Conservation (phyloP, 805 yeast genomes). For the Candida ficus region DNA sequence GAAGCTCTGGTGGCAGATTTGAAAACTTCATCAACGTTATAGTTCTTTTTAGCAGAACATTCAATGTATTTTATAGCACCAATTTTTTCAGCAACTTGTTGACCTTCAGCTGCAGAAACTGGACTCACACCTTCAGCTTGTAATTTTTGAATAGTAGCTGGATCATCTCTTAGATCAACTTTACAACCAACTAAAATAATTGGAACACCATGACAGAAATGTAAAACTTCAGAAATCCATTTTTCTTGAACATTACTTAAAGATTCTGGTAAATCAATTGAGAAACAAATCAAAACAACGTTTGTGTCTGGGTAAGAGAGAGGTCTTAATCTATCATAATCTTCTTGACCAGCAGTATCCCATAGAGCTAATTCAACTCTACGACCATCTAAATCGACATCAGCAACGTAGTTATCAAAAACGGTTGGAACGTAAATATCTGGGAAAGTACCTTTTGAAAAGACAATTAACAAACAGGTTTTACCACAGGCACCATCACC, state of each 20-base stretch:
- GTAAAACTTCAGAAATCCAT: conserved; percentile 91
- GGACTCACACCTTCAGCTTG: conserved; percentile 75
- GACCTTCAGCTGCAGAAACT: conserved; percentile 77
- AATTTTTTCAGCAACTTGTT: conserved; percentile 80
- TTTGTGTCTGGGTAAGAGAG: conserved; percentile 89
- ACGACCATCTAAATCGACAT: conserved; percentile 87
- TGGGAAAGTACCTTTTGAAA: conserved; percentile 86
- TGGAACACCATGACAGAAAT: conserved; percentile 92
- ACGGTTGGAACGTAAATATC: conserved; percentile 95
- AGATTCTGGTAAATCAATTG: conserved; percentile 87
- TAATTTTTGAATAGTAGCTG: conserved; percentile 67
- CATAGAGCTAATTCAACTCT: conserved; percentile 90
- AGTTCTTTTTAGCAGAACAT: conserved; percentile 89
- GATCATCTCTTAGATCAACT: conserved; percentile 82
- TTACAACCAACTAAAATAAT: conserved; percentile 91
- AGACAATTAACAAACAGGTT: conserved; percentile 83
- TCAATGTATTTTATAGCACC: conserved; percentile 85
- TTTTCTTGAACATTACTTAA: conserved; percentile 91
- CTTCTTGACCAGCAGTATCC: conserved; percentile 99
- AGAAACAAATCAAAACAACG: conserved; percentile 87
- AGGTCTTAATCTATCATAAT: conserved; percentile 90
- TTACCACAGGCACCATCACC: conserved; percentile 99
- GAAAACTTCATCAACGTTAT: conserved; percentile 89
- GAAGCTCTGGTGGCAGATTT: conserved; percentile 93
- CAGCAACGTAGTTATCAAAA: conserved; percentile 96